Percentiles rank a stretch among this genome's conserved stretches.
These are phyloP conservation scores for Aspergillus sp. DNA, from an alignment of 2,329 filamentous ascomycete species.

Conservation along the genomic window DNA sequence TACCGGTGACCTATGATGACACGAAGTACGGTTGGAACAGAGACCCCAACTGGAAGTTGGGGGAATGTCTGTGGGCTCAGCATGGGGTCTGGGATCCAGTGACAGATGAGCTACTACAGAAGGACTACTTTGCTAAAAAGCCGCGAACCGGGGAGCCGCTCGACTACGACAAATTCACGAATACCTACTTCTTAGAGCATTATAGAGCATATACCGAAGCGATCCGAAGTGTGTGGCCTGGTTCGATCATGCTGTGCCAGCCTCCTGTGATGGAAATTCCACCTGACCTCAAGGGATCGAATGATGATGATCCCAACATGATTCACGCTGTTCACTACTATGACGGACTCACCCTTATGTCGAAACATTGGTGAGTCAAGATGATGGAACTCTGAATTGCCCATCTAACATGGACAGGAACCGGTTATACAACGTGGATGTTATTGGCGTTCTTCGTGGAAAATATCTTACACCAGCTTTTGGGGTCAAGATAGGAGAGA, in stretches of 20 bases:
- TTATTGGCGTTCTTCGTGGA: slow-evolving; percentile 87
- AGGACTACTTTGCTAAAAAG: slow-evolving; percentile 84
- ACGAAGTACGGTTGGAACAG: slow-evolving; percentile 87
- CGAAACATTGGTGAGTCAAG: slow-evolving; percentile 78
- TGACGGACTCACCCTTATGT: slow-evolving; percentile 94
- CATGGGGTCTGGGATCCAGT: slow-evolving; percentile 91
- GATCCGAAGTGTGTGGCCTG: slow-evolving; percentile 75
- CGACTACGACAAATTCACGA: slow-evolving; percentile 84
- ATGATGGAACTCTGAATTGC: background rate
- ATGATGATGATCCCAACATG: slow-evolving; percentile 86
- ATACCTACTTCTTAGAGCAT: slow-evolving; percentile 87
- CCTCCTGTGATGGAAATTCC: slow-evolving; percentile 91
- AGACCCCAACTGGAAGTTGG: slow-evolving; percentile 85
- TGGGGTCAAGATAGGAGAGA: slow-evolving; percentile 89
- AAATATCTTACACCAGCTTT: slow-evolving; percentile 88
- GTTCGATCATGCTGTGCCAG: slow-evolving; percentile 87
- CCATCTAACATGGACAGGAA: slow-evolving; percentile 59
- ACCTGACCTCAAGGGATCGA: slow-evolving; percentile 81
- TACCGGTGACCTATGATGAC: slow-evolving; percentile 82
- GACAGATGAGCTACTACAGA: slow-evolving; percentile 75
- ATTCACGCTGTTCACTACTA: slow-evolving; percentile 96
- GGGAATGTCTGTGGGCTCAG: slow-evolving; percentile 96
- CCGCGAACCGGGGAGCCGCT: slow-evolving; percentile 74
- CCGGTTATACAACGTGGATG: slow-evolving; percentile 93
- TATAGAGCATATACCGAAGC: slow-evolving; percentile 76